phyloP scores from a whole-genome alignment of 495 filamentous ascomycete genomes.

The Amniculicola lignicola region DNA sequence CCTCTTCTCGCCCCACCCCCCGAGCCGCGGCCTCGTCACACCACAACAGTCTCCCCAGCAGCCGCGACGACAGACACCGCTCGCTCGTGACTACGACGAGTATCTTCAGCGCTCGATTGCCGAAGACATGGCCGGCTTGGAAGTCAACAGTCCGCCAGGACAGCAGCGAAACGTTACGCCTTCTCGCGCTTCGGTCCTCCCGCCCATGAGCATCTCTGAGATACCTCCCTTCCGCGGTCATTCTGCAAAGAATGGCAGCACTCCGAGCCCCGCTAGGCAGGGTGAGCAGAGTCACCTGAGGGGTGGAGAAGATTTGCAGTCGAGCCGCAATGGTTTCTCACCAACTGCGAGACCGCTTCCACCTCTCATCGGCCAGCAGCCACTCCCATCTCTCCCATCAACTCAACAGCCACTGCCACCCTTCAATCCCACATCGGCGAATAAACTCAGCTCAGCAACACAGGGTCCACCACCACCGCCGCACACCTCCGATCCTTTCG shows the following conservation, averaged over 20 bases:
- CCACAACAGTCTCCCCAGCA: conserved; percentile 26
- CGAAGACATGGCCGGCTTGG: conserved; percentile 36
- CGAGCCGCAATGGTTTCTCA: not conserved
- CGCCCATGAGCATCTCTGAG: conserved; percentile 15
- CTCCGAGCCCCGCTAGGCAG: not conserved
- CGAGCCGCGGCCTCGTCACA: conserved; percentile 12
- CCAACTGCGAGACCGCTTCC: conserved; percentile 29
- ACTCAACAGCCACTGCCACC: conserved; percentile 27
- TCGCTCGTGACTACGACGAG: conserved; percentile 37
- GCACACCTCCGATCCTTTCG: not conserved
- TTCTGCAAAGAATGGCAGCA: not conserved
- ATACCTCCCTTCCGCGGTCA: conserved; percentile 16
- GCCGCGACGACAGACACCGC: conserved; percentile 31
- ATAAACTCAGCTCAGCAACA: conserved; percentile 1
- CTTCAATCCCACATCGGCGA: conserved; percentile 16
- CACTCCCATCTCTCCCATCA: not conserved
- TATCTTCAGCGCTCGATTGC: conserved; percentile 42
- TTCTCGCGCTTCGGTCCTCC: conserved; percentile 15
- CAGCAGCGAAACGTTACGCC: conserved; percentile 21
- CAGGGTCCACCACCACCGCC: not conserved
- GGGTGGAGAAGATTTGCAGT: too few species aligned
- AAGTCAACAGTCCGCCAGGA: conserved; percentile 9
- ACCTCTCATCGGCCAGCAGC: conserved; percentile 26
- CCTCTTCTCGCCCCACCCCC: conserved; percentile 44
- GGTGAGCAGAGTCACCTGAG: not conserved